Evolutionary conservation across 2,329 filamentous ascomycete species (phyloP), one percentile per base, ranked within the genome.

Genomic region (Clarireedia paspali): DNA sequence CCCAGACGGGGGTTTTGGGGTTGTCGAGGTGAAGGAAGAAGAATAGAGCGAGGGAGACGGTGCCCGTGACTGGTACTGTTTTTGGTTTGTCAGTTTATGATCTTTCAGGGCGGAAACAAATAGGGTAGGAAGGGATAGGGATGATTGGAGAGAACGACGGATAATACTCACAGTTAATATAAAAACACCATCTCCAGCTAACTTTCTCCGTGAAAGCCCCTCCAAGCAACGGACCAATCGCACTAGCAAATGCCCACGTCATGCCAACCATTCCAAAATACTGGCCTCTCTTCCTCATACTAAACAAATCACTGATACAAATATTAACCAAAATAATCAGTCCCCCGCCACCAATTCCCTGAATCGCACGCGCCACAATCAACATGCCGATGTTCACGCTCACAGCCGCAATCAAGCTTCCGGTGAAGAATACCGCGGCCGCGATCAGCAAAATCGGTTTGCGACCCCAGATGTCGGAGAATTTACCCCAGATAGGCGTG

Each of bases 11-110:
- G 0, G 85, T 88, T 38, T 76, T 77, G 0, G 86, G 85, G 3
- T 81, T 85, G 52, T 86, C 78, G n/a, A 89, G 69, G 63, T 87
- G 80, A 10, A 89, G 73, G 63, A 84, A 82, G 65, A 87, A 77
- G 38, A 81, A 66, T 6, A 86, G 73, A 42, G 84, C 75, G 24
- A 80, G 53, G 61, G 86, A 63, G 2, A 66, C 64, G 4, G 34
- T 39, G 15, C 52, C 52, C 3, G 52, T 54, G n/a, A 54, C 40
- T 0, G 52, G 52, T 24, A 53, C 42, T 54, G 9, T 24, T 34
- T 3, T 47, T 38, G 12, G 2, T 2, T 30, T 12, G 6, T 54
- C 30, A 54, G 45, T 40, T 12, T 53, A 39, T 30, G 12, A 53
- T 24, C 15, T 9, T 4, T 40, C 9, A 1, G 10, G 14, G 20